These are phyloP conservation scores for Fusarium sp. DNA, from an alignment of 2,329 filamentous ascomycete genomes.

Conservation along the genomic window DNA sequence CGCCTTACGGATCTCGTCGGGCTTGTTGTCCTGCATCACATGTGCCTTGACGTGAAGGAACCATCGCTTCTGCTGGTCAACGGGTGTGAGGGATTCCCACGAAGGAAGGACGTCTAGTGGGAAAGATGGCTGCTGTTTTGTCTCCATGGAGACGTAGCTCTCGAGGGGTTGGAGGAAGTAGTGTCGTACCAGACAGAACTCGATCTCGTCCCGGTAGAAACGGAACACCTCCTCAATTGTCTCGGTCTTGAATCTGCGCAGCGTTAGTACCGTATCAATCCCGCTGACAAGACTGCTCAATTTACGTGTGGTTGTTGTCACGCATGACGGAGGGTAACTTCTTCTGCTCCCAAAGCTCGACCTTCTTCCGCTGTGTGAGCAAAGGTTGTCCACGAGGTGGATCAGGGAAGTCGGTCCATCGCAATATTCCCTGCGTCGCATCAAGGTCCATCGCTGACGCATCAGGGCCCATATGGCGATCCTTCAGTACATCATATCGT, in stretches of 20 bases:
- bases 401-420: constrained; percentile 73
- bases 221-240: constrained; percentile 66
- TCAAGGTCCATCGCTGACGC: constrained; percentile 57
- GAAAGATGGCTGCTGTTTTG: constrained; percentile 21
- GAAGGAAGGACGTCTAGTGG: constrained; percentile 57
- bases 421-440: constrained; percentile 61
- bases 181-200: constrained; percentile 65
- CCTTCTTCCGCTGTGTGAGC: constrained; percentile 66
- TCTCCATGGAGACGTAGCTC: constrained; percentile 53
- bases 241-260: constrained; percentile 64
- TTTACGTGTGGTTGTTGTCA: constrained; percentile 67
- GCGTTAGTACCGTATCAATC: constrained; percentile 8
- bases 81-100: constrained; percentile 61
- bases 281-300: accelerated
- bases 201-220: constrained; percentile 67
- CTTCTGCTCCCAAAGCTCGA: constrained; percentile 67
- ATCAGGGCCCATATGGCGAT: constrained; percentile 60
- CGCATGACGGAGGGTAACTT: constrained; percentile 62
- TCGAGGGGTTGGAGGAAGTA: constrained; percentile 57
- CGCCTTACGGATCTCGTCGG: constrained; percentile 68
- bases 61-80: constrained; percentile 67
- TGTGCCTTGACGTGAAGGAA: constrained; percentile 67
- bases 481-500: constrained; percentile 66
- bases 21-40: constrained; percentile 68
- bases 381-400: constrained; percentile 62